phyloP scores from a whole-genome alignment of 2,329 filamentous ascomycete genomes.

The Macrophomina phaseolina region DNA sequence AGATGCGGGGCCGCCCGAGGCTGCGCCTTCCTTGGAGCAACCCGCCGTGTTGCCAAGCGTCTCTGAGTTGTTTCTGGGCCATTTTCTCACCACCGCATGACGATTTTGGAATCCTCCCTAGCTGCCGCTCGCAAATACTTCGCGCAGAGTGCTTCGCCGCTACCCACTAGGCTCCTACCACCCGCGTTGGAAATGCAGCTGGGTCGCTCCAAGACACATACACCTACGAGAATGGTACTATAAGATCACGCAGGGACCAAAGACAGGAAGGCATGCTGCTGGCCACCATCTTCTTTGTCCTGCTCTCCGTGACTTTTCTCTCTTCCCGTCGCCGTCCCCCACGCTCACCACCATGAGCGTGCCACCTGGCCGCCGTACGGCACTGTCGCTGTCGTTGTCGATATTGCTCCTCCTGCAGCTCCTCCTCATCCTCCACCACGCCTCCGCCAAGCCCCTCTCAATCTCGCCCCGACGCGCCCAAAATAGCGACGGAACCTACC shows the following conservation, averaged over 20 bases:
- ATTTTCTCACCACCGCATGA: not conserved
- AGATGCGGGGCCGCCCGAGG: conserved; percentile 1
- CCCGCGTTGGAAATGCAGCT: not conserved
- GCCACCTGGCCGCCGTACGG: not conserved
- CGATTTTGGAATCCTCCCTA: not conserved
- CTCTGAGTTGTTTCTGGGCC: not conserved
- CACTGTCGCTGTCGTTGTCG: not conserved
- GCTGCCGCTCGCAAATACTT: not conserved
- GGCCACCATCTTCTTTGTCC: not conserved
- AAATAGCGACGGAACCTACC: conserved; percentile 14
- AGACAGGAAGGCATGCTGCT: not conserved
- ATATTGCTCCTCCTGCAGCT: not conserved
- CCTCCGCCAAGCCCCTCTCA: conserved; percentile 10
- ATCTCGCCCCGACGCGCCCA: not conserved
- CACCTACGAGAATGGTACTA: not conserved
- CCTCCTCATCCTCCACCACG: not conserved
- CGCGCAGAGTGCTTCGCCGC: not conserved
- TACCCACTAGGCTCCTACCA: conserved; percentile 6
- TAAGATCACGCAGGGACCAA: conserved; percentile 12
- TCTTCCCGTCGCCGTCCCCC: not conserved
- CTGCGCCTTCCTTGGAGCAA: conserved; percentile 1
- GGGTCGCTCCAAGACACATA: not conserved
- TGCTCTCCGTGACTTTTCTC: not conserved
- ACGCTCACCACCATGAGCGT: not conserved
- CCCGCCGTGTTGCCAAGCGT: not conserved